Conservation (phyloP, 2,329 filamentous ascomycete genomes). For the Ceratocystis huliohia region DNA sequence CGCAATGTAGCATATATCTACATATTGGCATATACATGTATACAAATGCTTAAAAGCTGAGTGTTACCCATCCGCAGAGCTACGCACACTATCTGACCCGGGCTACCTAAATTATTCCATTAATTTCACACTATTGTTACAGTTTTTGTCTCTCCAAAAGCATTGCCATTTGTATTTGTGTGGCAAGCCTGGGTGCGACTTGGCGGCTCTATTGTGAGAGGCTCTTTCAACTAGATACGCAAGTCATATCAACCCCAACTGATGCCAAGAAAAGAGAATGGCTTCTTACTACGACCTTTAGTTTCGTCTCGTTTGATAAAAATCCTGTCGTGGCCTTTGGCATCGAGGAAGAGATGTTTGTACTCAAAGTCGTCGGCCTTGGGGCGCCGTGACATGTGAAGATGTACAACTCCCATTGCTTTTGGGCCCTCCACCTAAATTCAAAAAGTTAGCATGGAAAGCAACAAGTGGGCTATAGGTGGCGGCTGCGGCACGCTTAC, state of each 20-base stretch:
- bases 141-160: background rate
- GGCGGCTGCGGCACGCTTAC: constrained; percentile 33
- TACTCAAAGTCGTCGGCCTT: constrained; percentile 61
- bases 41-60: no score
- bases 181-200: no score
- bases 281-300: constrained; percentile 28
- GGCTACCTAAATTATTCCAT: background rate
- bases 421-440: constrained; percentile 60
- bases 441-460: constrained; percentile 18
- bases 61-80: no score
- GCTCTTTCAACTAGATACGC: background rate
- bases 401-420: constrained; percentile 57
- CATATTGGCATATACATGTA: background rate
- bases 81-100: background rate
- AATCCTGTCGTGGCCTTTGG: constrained; percentile 55
- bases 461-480: no score
- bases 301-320: constrained; percentile 49
- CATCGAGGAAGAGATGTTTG: constrained; percentile 65
- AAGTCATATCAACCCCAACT: constrained; percentile 37
- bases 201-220: background rate
- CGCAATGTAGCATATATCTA: background rate
- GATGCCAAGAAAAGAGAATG: constrained; percentile 48
- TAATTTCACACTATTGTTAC: constrained; percentile 7
- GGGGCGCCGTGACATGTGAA: constrained; percentile 62
- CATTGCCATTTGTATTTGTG: background rate